Base-by-base conservation (phyloP, 2,329 filamentous ascomycete genomes). In the Bipolaris zeicola region DNA sequence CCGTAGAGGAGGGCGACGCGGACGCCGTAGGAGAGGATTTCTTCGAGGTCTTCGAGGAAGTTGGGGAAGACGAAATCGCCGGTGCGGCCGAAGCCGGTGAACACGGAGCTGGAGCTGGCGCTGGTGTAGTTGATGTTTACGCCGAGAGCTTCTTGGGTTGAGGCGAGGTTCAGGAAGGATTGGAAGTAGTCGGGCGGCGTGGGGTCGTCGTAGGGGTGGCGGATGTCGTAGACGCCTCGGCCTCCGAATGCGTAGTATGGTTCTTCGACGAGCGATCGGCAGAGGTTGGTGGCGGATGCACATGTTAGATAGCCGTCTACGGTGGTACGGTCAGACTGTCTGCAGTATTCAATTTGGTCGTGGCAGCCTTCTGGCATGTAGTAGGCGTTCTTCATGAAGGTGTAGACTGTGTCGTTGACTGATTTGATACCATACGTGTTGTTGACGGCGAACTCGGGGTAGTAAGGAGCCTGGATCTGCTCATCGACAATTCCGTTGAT, bases 1-100 rank as follows among this genome's bases (percentile, higher is more conserved):
- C 85, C 85, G 63, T 86, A 85, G 37, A 85, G 76, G 26, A 87
- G 70, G 1, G 72, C 68, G 3, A 87, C 83, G 58, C 84, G 84
- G 50, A 87, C 78, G 7, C 83, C 83, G 14, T 77, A 78, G 46
- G 82, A 81, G 6, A 87, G 76, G 14, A 87, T 76, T 50, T 80
- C 81, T 18, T 76, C 76, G 0, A 83, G 65, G 52, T 81, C 78
- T n/a, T 77, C 74, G 7, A 81, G 74, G 47, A 79, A 76, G 48
- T 78, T 76, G 3, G 77, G 76, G 31, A 76, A 79, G 3, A 78
- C 71, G 47, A 79, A 80, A 65, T 83, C 80, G 6, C 80, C 80
- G 1, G 77, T 80, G 1, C 64, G 60, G 0, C 58, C 39, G 61
- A 87, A 87, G 1, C 77, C 80, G 0, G 53, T 28, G 22, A 70